Evolutionary conservation across 108 stramenopile genomes (phyloP).

Genomic region (Cyclotella choctawhatcheeana): DNA sequence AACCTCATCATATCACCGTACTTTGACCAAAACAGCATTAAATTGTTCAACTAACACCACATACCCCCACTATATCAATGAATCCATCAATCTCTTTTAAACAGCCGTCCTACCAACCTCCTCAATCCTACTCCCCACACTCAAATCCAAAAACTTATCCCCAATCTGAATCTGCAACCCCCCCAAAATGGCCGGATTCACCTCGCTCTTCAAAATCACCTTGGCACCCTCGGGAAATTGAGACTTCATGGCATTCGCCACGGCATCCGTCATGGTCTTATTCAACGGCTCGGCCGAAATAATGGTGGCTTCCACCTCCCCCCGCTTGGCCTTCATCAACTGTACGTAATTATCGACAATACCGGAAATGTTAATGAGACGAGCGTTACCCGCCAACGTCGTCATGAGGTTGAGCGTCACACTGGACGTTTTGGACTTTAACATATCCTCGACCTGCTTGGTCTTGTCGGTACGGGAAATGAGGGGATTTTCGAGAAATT

Average conservation of each 20-base stretch:
- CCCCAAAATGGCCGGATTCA: conserved; percentile 91
- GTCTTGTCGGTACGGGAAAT: conserved; percentile 84
- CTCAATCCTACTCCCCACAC: conserved; percentile 90
- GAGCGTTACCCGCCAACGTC: conserved; percentile 94
- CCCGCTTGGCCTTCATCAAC: conserved; percentile 95
- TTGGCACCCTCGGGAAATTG: conserved; percentile 78
- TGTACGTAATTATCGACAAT: conserved; percentile 74
- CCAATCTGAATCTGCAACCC: conserved; percentile 97
- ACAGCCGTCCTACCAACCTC: conserved; percentile 77
- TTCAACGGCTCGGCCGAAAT: conserved; percentile 83
- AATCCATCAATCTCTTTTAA: too few relatives aligned
- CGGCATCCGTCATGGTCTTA: conserved; percentile 68
- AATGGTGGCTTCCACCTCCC: conserved; percentile 94
- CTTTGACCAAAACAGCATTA: too few relatives aligned
- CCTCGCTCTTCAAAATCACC: conserved; percentile 79
- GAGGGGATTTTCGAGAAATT: conserved; percentile 90
- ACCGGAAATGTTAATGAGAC: conserved; percentile 76
- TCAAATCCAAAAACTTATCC: conserved; percentile 97
- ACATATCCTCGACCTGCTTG: conserved; percentile 59
- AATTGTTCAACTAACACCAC: too few relatives aligned
- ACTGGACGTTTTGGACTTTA: conserved; percentile 66
- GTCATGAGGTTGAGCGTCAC: conserved; percentile 91
- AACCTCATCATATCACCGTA: too few relatives aligned
- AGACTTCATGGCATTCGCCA: conserved; percentile 82
- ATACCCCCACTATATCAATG: too few relatives aligned